These are phyloP conservation scores for Backusella australiensis DNA, from an alignment of 192 early-diverging fungal genomes.

Conservation along the genomic window DNA sequence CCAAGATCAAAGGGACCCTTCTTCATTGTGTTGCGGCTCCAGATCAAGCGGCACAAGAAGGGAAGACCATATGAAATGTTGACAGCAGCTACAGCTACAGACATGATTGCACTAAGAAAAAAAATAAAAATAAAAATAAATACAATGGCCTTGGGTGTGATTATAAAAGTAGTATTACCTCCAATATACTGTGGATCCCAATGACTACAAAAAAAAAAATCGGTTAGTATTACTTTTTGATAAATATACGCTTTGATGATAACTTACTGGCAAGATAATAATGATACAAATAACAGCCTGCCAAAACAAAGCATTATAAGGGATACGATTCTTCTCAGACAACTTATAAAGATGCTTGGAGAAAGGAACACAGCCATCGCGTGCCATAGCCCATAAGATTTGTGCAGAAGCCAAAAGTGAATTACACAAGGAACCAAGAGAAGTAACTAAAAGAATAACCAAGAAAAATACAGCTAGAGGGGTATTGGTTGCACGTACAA, in stretches of 20 bases:
- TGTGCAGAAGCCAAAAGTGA: slow-evolving; percentile 40
- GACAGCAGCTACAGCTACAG: slow-evolving; percentile 40
- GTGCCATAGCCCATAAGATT: slow-evolving; percentile 48
- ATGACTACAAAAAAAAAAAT: slow-evolving; percentile 17
- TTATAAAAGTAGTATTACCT: too few relatives aligned
- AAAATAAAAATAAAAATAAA: too few relatives aligned
- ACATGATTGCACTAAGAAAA: slow-evolving; percentile 37
- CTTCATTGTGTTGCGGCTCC: slow-evolving; percentile 35
- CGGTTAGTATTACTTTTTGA: not conserved
- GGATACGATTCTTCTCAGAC: slow-evolving; percentile 28
- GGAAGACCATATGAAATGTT: slow-evolving; percentile 48
- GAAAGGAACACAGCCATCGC: slow-evolving; percentile 46
- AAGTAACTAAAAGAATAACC: slow-evolving; percentile 39
- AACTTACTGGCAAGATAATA: slow-evolving; percentile 37
- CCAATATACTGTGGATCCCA: slow-evolving; percentile 37
- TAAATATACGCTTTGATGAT: not conserved
- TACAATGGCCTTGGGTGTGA: too few relatives aligned
- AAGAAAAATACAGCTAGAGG: slow-evolving; percentile 35
- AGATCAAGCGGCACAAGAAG: slow-evolving; percentile 41
- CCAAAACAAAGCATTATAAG: slow-evolving; percentile 37
- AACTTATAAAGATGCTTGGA: slow-evolving; percentile 40
- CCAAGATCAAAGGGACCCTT: slow-evolving; percentile 44
- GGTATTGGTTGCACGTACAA: slow-evolving; percentile 34
- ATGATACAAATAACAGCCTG: slow-evolving; percentile 37
- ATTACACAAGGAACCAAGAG: slow-evolving; percentile 42